Evolutionary conservation across 1,284 basidiomycete genomes (phyloP), one percentile per base, ranked within the genome.

Genomic region (Caloboletus firmus): DNA sequence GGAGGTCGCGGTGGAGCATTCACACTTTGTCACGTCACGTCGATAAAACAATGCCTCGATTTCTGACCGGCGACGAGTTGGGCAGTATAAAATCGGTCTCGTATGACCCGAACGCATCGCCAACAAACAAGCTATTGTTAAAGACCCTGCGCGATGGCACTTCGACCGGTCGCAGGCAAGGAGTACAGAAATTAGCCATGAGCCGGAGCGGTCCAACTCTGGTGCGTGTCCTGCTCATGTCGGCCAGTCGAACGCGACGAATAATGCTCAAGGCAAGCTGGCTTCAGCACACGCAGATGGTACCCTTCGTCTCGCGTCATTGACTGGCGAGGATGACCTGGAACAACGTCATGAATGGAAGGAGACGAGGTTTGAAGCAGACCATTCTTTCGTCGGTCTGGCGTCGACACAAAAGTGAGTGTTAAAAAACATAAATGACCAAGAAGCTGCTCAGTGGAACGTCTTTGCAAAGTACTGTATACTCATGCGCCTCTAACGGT

Each of bases 401-500:
- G 70, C 76, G 6, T 61, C 76, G 13, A 71, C 73, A 10, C 68
- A 76, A 52, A 74, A 69, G 67, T 69, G 44, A 53, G 70, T 60
- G 18, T 9, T 2, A 37, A 39, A 30, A 28, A 20, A 10, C 4
- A 8, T 12, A 45, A 28, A n/a, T 11, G 15, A 26, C 17, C 49
- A 12, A 22, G 44, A 42, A 17, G 24, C 7, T 45, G 48, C 51
- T 68, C 41, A 65, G 34, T 42, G 44, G 30, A 40, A 36, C 44
- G 20, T 54, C 1, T 13, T 31, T 36, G 7, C 22, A 45, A 59
- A 69, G 71, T 15, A 22, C 56, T 13, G 70, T 81, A 17, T 84
- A 80, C 58, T 81, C 87, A 7, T 91, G 89, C 66, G 86, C 87
- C 2, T 83, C 86, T 3, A 85, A 84, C 54, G 89, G 89, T 28